Evolutionary conservation across 306 rosid genomes (phyloP).

Genomic region (Coriaria nepalensis): DNA sequence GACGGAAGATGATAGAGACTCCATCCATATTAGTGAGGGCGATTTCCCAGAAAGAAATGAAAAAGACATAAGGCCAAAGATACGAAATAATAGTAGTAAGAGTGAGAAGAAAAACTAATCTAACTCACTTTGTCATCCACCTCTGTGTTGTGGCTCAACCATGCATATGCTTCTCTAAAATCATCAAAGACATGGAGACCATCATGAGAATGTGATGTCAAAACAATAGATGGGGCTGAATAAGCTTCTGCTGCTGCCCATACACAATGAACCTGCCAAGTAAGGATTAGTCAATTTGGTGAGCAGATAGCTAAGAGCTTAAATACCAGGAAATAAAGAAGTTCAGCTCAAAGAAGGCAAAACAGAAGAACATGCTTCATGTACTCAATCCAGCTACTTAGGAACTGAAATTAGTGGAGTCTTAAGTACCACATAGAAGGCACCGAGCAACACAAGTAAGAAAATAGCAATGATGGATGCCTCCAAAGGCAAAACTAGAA

Average conservation of each 20-base stretch:
- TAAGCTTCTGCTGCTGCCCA: slow-evolving; percentile 99
- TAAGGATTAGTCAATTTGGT: not conserved
- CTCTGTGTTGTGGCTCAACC: slow-evolving; percentile 98
- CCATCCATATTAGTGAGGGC: too few species aligned
- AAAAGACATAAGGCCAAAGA: slow-evolving; percentile 1
- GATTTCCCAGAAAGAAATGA: not conserved
- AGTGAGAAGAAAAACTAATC: slow-evolving; percentile 6
- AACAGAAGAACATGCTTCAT: not conserved
- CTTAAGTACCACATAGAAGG: slow-evolving; percentile 92
- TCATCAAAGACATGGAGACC: slow-evolving; percentile 99
- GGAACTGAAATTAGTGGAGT: slow-evolving; percentile 4
- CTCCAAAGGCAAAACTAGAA: slow-evolving; percentile 81
- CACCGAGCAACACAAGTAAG: slow-evolving; percentile 75
- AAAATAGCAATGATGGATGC: slow-evolving; percentile 69
- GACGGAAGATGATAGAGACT: too few species aligned
- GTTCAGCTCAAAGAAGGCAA: too few species aligned
- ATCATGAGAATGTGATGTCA: slow-evolving; percentile 68
- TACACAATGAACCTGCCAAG: slow-evolving; percentile 81
- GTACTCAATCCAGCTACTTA: not conserved
- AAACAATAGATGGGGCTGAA: slow-evolving; percentile 98
- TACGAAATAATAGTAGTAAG: not conserved
- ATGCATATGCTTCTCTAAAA: slow-evolving; percentile 96
- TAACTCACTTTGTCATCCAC: slow-evolving; percentile 87
- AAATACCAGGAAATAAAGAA: too few species aligned
- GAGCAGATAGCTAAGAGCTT: too few species aligned